Base-by-base conservation (phyloP, 805 yeast species). In the Schwanniomyces vanrijiae region DNA sequence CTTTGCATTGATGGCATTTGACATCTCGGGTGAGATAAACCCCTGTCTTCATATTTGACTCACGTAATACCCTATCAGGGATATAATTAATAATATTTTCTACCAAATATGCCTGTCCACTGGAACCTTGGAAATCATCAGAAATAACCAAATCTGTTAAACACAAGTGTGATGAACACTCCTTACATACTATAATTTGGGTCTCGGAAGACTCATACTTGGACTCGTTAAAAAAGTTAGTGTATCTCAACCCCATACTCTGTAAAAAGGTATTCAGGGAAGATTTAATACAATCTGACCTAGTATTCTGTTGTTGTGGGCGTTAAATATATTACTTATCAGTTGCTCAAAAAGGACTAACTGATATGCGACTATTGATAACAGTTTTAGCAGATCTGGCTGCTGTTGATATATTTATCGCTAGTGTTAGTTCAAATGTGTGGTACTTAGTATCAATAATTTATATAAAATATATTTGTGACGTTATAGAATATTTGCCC, bases 41-140 rank as follows among this genome's bases (percentile, higher is more conserved):
- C 11, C 78, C 78, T 13, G 77, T 73, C 11, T 52, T 62, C 76
- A 73, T 72, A 31, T 57, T 55, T 4, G 71, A 62, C 48, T 71
- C 71, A 37, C 61, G 61, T 18, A 62, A 57, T 11, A 43, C 43
- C 14, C 53, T 46, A 25, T 66, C 73, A 3, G 60, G 51, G 39
- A 54, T 57, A 45, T 56, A 58, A 49, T 73, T 73, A 48, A 73
- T 72, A 24, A 72, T 56, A 47, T 55, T 59, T 38, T 71, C 75
- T 18, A 73, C 78, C 37, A 73, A 55, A 43, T 61, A 68, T 5
- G 78, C 78, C 4, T 67, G 67, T 3, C 77, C 77, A 9, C 68
- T 62, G 43, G 65, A 61, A 5, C 77, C 77, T 37, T 59, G 57
- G 54, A 72, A 73, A 22, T 66, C 62, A 52, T 71, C 76, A 22